A percentile compares a stretch with the other conserved stretches of the same genome.
Conservation (phyloP, 352 stramenopile genomes). For the Phytophthora hibernalis region DNA sequence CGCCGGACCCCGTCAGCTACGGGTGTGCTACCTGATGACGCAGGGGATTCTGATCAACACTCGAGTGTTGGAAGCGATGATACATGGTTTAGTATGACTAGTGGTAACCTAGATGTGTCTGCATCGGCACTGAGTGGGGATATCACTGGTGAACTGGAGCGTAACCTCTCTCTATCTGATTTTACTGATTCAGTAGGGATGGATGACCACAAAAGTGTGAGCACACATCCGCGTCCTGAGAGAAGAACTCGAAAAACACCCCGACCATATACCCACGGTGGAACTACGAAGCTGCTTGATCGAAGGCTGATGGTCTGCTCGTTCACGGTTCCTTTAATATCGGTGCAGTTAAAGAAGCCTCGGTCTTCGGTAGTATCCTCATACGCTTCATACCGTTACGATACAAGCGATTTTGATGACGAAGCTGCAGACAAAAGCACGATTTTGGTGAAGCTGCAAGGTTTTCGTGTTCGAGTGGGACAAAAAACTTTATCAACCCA, state of each 20-base stretch:
- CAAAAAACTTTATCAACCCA: constrained; percentile 87
- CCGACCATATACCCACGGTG: constrained; percentile 28
- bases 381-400: constrained; percentile 67
- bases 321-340: constrained; percentile 84
- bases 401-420: constrained; percentile 66
- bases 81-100: constrained; percentile 91
- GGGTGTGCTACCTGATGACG: constrained; percentile 30
- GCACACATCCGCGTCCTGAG: constrained; percentile 23
- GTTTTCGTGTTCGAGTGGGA: constrained; percentile 77
- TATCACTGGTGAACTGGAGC: constrained; percentile 17
- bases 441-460: constrained; percentile 81
- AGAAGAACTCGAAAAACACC: constrained; percentile 36
- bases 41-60: constrained; percentile 55
- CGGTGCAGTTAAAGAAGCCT: constrained; percentile 84
- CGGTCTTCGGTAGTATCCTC: constrained; percentile 45
- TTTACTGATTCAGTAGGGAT: constrained; percentile 13
- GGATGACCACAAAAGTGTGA: constrained; percentile 12
- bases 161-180: constrained; percentile 28
- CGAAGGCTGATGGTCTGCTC: constrained; percentile 78
- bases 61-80: constrained; percentile 88
- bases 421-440: constrained; percentile 69
- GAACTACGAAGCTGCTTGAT: constrained; percentile 66
- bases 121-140: constrained; percentile 23
- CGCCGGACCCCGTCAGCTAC: constrained; percentile 17
- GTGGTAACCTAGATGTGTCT: constrained; percentile 60